Evolutionary conservation across 163 green algal genomes (phyloP).

Genomic region (Volvox carteri): DNA sequence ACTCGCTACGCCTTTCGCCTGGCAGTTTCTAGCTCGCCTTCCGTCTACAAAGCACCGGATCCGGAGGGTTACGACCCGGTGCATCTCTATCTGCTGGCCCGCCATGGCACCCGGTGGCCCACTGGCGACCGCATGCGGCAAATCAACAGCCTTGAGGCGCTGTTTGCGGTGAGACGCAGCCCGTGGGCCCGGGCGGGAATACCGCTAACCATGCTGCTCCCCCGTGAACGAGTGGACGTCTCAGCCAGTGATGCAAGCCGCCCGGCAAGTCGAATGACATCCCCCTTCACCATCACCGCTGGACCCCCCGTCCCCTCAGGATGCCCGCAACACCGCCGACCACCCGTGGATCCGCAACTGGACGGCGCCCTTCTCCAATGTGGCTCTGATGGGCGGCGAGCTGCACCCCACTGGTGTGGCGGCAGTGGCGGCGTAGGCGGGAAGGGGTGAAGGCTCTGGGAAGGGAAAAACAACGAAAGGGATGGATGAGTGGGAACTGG

Average conservation of each 20-base stretch:
- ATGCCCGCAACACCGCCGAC: conserved; percentile 10
- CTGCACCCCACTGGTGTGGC: conserved; percentile 63
- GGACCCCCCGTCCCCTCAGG: no score
- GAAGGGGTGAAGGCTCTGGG: no score
- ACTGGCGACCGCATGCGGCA: conserved; percentile 65
- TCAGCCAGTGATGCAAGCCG: no score
- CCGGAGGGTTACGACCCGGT: conserved; percentile 61
- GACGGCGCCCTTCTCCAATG: conserved; percentile 51
- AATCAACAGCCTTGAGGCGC: conserved; percentile 55
- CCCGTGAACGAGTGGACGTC: no score
- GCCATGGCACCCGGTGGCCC: conserved; percentile 68
- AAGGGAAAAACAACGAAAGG: no score
- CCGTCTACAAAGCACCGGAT: conserved; percentile 73
- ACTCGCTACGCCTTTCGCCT: conserved; percentile 60
- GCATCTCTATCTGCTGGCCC: conserved; percentile 61
- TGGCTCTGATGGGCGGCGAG: conserved; percentile 59
- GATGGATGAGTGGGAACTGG: no score
- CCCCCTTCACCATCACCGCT: no score
- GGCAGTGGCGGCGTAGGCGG: not conserved
- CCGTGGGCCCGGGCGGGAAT: no score
- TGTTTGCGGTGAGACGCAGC: conserved; percentile 49
- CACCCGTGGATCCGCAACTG: conserved; percentile 63
- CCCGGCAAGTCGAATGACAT: no score
- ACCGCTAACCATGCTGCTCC: no score
- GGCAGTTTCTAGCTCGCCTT: conserved; percentile 72